phyloP scores from a whole-genome alignment of 2,329 filamentous ascomycete genomes.

The Monosporascus sp. region DNA sequence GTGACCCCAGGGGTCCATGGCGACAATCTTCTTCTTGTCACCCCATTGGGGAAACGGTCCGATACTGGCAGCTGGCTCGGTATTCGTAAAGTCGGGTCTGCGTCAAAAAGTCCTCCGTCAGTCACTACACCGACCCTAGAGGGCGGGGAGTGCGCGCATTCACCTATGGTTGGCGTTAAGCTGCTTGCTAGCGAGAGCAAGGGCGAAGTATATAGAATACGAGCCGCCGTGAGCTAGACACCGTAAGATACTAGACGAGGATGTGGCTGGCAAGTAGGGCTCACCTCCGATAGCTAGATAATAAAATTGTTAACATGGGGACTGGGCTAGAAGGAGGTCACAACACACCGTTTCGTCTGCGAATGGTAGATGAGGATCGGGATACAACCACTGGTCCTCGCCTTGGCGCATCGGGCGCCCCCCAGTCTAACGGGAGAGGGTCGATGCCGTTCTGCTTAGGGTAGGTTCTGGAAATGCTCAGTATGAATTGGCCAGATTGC shows the following conservation, averaged over 20 bases:
- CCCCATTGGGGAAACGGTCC: constrained; percentile 87
- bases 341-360: constrained; percentile 69
- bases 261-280: constrained; percentile 13
- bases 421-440: constrained; percentile 85
- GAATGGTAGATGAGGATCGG: constrained; percentile 67
- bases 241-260: not conserved
- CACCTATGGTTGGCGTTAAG: constrained; percentile 73
- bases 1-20: constrained; percentile 94
- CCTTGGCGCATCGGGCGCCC: constrained; percentile 64
- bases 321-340: constrained; percentile 1
- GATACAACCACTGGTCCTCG: constrained; percentile 89
- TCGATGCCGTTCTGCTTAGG: constrained; percentile 92
- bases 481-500: constrained; percentile 1
- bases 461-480: constrained; percentile 57
- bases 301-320: constrained; percentile 11
- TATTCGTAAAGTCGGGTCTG: constrained; percentile 67
- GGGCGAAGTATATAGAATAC: constrained; percentile 91
- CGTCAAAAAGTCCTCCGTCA: not conserved
- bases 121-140: constrained; percentile 4
- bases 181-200: constrained; percentile 88
- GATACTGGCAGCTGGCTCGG: constrained; percentile 84
- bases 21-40: constrained; percentile 89
- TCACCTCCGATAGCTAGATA: constrained; percentile 52
- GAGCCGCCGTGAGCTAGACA: constrained; percentile 62
- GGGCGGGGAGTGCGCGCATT: constrained; percentile 7